Percentiles rank a stretch among this genome's conserved stretches.
phyloP scores from a whole-genome alignment of 345 rosid genomes.

The Arabidopsis thaliana region DNA sequence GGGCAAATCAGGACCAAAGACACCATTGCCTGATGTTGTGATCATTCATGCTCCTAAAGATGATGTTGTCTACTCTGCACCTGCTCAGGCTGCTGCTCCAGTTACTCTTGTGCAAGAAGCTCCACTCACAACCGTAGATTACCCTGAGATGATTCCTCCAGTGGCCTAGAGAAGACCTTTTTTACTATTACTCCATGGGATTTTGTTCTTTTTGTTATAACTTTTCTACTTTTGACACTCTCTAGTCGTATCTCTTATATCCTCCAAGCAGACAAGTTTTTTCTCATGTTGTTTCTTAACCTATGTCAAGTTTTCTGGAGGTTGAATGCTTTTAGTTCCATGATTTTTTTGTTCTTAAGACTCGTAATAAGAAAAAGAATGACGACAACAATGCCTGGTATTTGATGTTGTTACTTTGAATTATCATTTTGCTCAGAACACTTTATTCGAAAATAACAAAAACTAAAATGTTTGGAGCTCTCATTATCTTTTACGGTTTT shows the following conservation, averaged over 20 bases:
- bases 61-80: slow-evolving; percentile 35
- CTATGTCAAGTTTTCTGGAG: slow-evolving; percentile 1
- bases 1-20: slow-evolving; percentile 70
- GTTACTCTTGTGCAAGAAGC: slow-evolving; percentile 33
- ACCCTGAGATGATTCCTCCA: slow-evolving; percentile 52
- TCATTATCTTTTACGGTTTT: background rate
- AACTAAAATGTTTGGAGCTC: no score
- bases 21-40: slow-evolving; percentile 78
- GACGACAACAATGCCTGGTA: background rate
- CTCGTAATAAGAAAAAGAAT: background rate
- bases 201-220: slow-evolving; percentile 3
- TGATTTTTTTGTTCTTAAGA: background rate
- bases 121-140: slow-evolving; percentile 45
- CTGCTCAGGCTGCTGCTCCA: slow-evolving; percentile 20
- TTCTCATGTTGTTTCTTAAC: slow-evolving; percentile 10
- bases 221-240: background rate
- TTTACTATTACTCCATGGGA: background rate
- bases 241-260: background rate
- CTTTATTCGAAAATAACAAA: no score
- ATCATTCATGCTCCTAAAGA: slow-evolving; percentile 84
- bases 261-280: slow-evolving; percentile 1
- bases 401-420: no score
- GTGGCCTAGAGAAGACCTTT: slow-evolving; percentile 41
- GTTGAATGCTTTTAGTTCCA: background rate
- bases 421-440: no score